Percentiles rank a stretch among this genome's conserved stretches.
Evolutionary conservation across 192 early-diverging fungal species (phyloP).

Genomic region (Coemansia nantahalensis): DNA sequence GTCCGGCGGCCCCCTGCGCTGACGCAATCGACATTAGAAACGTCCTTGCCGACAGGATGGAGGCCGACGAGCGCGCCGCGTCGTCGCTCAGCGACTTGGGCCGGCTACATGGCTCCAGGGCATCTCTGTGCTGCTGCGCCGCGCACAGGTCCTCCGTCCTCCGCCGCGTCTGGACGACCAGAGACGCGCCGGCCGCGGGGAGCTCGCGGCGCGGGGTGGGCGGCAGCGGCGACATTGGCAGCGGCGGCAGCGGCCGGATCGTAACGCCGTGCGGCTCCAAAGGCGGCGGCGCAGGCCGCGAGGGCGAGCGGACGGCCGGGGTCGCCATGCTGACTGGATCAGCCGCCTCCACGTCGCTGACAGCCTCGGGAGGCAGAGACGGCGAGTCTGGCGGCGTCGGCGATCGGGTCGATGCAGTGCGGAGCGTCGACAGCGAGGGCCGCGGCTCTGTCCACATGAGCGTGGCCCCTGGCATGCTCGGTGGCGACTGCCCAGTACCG

Average conservation of each 20-base stretch:
- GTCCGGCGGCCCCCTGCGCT: not conserved
- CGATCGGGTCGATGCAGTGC: constrained; percentile 5
- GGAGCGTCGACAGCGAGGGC: not conserved
- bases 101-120: constrained; percentile 3
- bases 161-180: no score
- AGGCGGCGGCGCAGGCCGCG: no score
- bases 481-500: not conserved
- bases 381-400: constrained; percentile 14
- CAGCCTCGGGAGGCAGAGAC: not conserved
- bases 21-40: constrained; percentile 46
- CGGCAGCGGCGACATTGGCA: constrained; percentile 6
- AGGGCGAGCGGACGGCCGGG: no score
- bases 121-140: constrained; percentile 2
- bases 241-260: not conserved
- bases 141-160: no score
- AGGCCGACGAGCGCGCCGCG: constrained; percentile 23
- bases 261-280: no score
- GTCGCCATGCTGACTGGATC: no score
- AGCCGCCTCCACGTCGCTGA: no score
- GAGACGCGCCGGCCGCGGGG: no score
- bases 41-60: constrained; percentile 44
- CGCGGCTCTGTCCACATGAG: constrained; percentile 11
- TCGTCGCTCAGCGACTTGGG: constrained; percentile 50
- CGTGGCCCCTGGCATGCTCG: constrained; percentile 8
- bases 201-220: not conserved